A percentile compares a stretch with the other conserved stretches of the same genome.
Evolutionary conservation across 768 basidiomycete species (phyloP).

Genomic region (Russula griseocarnosa): DNA sequence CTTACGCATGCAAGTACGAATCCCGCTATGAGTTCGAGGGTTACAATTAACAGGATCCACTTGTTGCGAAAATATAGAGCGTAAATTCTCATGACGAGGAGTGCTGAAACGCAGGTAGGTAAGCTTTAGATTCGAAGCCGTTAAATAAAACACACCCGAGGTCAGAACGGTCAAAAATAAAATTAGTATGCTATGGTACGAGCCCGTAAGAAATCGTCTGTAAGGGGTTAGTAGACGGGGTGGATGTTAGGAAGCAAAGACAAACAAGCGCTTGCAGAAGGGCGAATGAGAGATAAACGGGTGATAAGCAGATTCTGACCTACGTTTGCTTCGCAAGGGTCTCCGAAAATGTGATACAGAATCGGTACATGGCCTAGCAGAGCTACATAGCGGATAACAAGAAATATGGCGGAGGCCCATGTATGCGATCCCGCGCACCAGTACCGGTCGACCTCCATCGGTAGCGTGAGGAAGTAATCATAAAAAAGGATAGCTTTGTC

Average conservation of each 20-base stretch:
- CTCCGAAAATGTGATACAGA: slow-evolving; percentile 10
- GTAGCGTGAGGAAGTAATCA: slow-evolving; percentile 47
- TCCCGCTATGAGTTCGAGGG: slow-evolving; percentile 10
- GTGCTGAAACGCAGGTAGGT: slow-evolving; percentile 13
- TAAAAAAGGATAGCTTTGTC: slow-evolving; percentile 37
- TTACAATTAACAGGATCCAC: slow-evolving; percentile 23
- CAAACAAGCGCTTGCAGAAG: slow-evolving; percentile 4
- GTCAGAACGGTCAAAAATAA: slow-evolving; percentile 4
- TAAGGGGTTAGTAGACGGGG: neutral
- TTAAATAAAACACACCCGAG: neutral
- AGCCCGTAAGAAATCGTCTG: neutral
- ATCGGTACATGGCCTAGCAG: slow-evolving; percentile 30
- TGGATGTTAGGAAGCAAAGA: neutral
- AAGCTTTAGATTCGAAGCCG: neutral
- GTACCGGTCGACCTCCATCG: slow-evolving; percentile 41
- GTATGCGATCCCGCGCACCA: slow-evolving; percentile 35
- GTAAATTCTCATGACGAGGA: slow-evolving; percentile 31
- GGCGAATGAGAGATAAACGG: neutral
- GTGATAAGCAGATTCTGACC: neutral
- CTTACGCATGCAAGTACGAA: neutral
- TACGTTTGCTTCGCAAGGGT: neutral
- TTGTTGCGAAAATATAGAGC: slow-evolving; percentile 31
- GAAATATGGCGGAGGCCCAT: slow-evolving; percentile 26
- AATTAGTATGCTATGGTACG: slow-evolving; percentile 5
- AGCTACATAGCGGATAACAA: slow-evolving; percentile 30